Evolutionary conservation across 331 rosid species (phyloP).

Genomic region (Quercus phellos): DNA sequence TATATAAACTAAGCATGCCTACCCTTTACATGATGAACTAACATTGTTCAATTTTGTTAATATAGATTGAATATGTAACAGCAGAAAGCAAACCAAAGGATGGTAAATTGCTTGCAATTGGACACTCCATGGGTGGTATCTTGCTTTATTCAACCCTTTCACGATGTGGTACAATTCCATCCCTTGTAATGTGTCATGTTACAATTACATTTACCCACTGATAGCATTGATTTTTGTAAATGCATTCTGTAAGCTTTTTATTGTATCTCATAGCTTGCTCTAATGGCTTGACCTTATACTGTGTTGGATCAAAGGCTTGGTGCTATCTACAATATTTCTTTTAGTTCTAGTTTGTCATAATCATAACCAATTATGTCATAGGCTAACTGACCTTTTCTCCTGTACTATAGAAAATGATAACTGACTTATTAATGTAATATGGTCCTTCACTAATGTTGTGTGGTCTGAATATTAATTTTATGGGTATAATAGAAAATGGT

Average conservation of each 20-base stretch:
- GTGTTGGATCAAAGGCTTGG: background rate
- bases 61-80: constrained; percentile 82
- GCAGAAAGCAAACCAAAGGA: constrained; percentile 74
- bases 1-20: constrained; percentile 1
- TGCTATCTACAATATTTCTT: background rate
- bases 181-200: constrained; percentile 8
- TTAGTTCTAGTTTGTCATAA: background rate
- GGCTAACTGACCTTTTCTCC: background rate
- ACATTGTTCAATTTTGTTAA: constrained; percentile 4
- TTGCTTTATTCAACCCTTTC: constrained; percentile 85
- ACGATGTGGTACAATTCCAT: constrained; percentile 56
- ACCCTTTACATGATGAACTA: constrained; percentile 18
- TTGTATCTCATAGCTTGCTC: background rate
- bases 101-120: constrained; percentile 92
- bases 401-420: background rate
- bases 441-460: too few species aligned
- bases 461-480: background rate
- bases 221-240: background rate
- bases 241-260: background rate
- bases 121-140: constrained; percentile 99
- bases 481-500: background rate
- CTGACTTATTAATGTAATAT: too few species aligned
- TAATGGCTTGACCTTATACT: background rate
- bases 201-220: constrained; percentile 12
- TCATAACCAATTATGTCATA: background rate